Percentiles rank a stretch among this genome's conserved stretches.
phyloP scores from a whole-genome alignment of 139 green algal genomes.

The Tetratostichococcus sp. region DNA sequence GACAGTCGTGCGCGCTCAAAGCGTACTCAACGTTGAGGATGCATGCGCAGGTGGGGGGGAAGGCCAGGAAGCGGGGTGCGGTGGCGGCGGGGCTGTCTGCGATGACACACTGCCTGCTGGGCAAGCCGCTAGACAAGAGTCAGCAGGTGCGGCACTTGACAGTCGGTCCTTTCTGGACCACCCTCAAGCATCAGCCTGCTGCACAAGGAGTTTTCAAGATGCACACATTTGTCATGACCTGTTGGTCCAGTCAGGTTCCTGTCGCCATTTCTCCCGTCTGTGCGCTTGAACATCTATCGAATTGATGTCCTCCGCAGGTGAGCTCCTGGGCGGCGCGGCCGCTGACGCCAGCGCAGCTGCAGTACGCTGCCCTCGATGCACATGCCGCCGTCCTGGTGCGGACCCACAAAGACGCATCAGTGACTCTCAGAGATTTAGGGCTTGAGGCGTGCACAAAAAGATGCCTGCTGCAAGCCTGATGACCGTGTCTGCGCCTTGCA shows the following conservation, averaged over 20 bases:
- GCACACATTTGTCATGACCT: not conserved
- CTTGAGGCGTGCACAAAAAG: too few species aligned
- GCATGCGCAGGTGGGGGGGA: not conserved
- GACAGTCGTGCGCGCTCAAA: too few species aligned
- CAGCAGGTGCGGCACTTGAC: conserved; percentile 29
- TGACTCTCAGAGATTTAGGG: too few species aligned
- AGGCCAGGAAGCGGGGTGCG: conserved; percentile 3
- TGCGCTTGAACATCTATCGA: too few species aligned
- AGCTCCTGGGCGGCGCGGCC: conserved; percentile 60
- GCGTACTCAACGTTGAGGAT: too few species aligned
- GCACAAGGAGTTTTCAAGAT: not conserved
- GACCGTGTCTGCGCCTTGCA: too few species aligned
- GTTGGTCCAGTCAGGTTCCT: not conserved
- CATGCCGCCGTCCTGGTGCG: conserved; percentile 16
- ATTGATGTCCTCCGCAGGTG: conserved; percentile 51
- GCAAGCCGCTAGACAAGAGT: conserved; percentile 41
- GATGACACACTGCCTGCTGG: conserved; percentile 44
- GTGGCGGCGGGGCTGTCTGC: conserved; percentile 37
- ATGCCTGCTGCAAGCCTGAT: too few species aligned
- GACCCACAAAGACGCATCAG: too few species aligned
- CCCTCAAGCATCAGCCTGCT: too few species aligned
- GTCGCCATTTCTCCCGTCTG: not conserved
- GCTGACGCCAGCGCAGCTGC: conserved; percentile 48
- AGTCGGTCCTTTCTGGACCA: too few species aligned
- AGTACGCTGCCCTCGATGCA: conserved; percentile 64